Base-by-base conservation (phyloP, 1,284 basidiomycete genomes). In the Ustilago nuda region DNA sequence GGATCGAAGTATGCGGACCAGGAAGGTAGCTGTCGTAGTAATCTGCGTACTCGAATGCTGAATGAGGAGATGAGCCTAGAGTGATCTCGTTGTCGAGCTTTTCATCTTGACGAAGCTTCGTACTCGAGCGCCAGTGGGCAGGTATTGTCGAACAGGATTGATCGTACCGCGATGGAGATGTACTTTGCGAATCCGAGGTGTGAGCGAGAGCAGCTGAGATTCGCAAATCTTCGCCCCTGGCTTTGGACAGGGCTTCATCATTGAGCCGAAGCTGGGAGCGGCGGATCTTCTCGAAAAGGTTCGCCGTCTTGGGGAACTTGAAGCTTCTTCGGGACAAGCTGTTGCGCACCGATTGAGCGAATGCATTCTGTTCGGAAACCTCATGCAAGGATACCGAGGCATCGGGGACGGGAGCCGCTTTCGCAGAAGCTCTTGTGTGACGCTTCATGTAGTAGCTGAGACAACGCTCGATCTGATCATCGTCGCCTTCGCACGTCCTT, bases 371-470 rank as follows among this genome's bases (percentile, higher is more conserved):
- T 2, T 64, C 39, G 30, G 12, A 5, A 0, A 54, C 19, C 7
- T 5, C n/a, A 6, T 58, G 36, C 15, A 37, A 4, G 2, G 59
- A 19, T 4, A 55, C 46, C 9, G 50, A 53, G 17, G 51, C 13
- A 6, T 36, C 33, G 32, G 54, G 23, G 50, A 27, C 2, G 41
- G 27, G n/a, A 33, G 60, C 17, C 19, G 35, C 8, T 35, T 55
- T 50, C 15, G 35, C 30, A 2, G 63, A 66, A 8, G 48, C 15
- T 8, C 27, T 6, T 12, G 59, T 66, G 6, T 35, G 59, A 13
- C 56, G 64, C 37, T 66, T 70, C 54, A 75, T 66, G 36, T 75
- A 75, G 56, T 75, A 75, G 67, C 72, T 75, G 2, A 75, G 61
- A 58, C 72, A 75, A 7, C 72, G 66, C 13, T 75, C 72, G 19